A percentile compares a stretch with the other conserved stretches of the same genome.
Evolutionary conservation across 768 basidiomycete genomes (phyloP).

Genomic region (Gloeophyllum trabeum): DNA sequence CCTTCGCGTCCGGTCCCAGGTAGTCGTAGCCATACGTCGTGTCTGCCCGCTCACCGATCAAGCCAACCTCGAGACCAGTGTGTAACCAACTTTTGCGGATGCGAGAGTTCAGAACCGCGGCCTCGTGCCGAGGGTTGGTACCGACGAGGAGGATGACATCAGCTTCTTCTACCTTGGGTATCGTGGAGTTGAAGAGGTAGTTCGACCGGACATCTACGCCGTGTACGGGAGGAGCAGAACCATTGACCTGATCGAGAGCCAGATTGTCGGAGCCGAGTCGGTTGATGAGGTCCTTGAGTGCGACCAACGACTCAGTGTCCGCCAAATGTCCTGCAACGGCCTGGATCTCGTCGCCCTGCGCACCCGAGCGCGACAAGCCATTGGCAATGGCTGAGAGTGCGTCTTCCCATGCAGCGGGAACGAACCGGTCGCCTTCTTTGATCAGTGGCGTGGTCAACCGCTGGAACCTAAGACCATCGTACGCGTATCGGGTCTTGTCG

Average conservation of each 20-base stretch:
- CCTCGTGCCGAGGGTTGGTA: conserved; percentile 95
- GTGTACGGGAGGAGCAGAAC: conserved; percentile 56
- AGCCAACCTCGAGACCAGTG: conserved; percentile 72
- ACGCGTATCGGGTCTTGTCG: conserved; percentile 96
- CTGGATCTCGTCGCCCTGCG: conserved; percentile 86
- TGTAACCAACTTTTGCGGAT: conserved; percentile 94
- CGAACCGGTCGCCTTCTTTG: conserved; percentile 88
- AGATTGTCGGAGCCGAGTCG: conserved; percentile 93
- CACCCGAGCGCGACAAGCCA: conserved; percentile 74
- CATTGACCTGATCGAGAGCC: conserved; percentile 62
- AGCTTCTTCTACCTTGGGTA: conserved; percentile 83
- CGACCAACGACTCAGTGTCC: conserved; percentile 89
- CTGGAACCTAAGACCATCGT: conserved; percentile 93
- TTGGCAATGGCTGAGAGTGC: conserved; percentile 68
- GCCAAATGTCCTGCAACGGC: conserved; percentile 89
- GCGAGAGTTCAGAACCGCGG: conserved; percentile 93
- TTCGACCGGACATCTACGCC: conserved; percentile 90
- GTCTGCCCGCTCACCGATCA: conserved; percentile 86
- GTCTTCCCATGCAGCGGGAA: conserved; percentile 84
- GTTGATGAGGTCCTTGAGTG: conserved; percentile 89
- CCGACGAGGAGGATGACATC: conserved; percentile 91
- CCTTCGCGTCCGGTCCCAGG: conserved; percentile 67
- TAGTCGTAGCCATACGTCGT: conserved; percentile 91
- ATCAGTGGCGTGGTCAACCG: conserved; percentile 87
- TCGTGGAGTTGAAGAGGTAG: conserved; percentile 92